Percentiles rank a stretch among this genome's conserved stretches.
These are phyloP conservation scores for Tritrichomonas foetus DNA, from an alignment of 208 protist genomes.

Conservation along the genomic window DNA sequence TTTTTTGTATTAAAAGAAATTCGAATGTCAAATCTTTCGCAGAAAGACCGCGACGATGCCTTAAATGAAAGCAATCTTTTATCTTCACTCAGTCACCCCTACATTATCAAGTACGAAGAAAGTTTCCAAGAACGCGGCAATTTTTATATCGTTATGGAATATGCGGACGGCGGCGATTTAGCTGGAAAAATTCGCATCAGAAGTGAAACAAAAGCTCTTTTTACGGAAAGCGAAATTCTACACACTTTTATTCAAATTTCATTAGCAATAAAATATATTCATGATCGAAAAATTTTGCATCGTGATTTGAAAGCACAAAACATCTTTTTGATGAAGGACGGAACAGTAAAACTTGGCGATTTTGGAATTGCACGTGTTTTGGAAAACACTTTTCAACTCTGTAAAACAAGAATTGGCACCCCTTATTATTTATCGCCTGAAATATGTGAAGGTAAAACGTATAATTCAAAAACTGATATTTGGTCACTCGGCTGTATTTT, in stretches of 20 bases:
- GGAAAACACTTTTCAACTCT: not conserved
- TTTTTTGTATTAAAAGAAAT: no score
- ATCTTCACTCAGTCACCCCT: not conserved
- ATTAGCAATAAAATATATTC: conserved; percentile 60
- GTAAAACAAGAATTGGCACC: conserved; percentile 55
- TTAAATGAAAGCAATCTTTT: no score
- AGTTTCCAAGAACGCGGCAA: not conserved
- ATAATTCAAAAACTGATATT: conserved; percentile 8
- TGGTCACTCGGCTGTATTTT: conserved; percentile 8
- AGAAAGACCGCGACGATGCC: no score
- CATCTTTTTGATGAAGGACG: conserved; percentile 37
- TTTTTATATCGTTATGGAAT: conserved; percentile 47
- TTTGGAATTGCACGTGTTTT: conserved; percentile 59
- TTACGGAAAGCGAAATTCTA: conserved; percentile 8
- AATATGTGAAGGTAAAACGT: not conserved
- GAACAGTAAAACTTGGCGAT: conserved; percentile 60
- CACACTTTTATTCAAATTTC: conserved; percentile 52
- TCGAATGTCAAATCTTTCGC: no score
- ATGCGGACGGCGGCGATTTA: conserved; percentile 44
- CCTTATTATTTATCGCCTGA: conserved; percentile 63
- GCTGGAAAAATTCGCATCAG: not conserved
- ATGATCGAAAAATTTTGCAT: conserved; percentile 63
- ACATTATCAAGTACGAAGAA: not conserved
- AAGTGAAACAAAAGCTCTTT: not conserved
- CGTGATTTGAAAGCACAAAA: conserved; percentile 55